Percentiles rank a stretch among this genome's conserved stretches.
Evolutionary conservation across 495 filamentous ascomycete species (phyloP).

Genomic region (Podospora australis): DNA sequence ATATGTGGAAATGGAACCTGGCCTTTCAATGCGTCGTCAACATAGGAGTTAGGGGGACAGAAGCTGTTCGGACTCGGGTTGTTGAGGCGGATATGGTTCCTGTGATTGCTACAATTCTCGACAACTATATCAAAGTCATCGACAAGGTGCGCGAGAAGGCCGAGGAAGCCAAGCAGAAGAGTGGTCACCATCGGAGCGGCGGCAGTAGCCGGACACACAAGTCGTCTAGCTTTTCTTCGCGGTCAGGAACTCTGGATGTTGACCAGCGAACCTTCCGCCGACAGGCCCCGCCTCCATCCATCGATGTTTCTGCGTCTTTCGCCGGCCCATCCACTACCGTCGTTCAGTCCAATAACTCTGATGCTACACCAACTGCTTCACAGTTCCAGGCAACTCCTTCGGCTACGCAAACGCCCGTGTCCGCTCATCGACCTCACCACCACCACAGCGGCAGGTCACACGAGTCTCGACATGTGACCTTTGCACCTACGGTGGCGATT

Average conservation of each 20-base stretch:
- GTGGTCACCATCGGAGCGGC: constrained; percentile 36
- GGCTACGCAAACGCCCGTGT: constrained; percentile 64
- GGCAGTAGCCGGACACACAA: constrained; percentile 39
- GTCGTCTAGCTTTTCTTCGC: constrained; percentile 42
- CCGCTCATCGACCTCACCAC: constrained; percentile 47
- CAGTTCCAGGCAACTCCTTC: constrained; percentile 65
- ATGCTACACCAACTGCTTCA: constrained; percentile 58
- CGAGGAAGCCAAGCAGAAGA: constrained; percentile 56
- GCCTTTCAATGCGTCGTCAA: constrained; percentile 99
- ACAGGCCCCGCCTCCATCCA: constrained; percentile 40
- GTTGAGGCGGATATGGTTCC: constrained; percentile 99
- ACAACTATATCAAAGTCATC: constrained; percentile 95
- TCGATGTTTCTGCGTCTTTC: constrained; percentile 39
- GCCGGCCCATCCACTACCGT: constrained; percentile 40
- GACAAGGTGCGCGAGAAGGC: constrained; percentile 83
- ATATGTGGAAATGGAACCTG: constrained; percentile 99
- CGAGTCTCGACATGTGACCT: constrained; percentile 42
- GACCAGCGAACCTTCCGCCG: constrained; percentile 42
- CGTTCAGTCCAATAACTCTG: constrained; percentile 27
- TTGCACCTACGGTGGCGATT: constrained; percentile 50
- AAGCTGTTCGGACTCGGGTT: constrained; percentile 84
- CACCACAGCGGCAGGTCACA: constrained; percentile 50
- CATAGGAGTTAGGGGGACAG: constrained; percentile 92
- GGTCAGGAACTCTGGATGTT: constrained; percentile 39
- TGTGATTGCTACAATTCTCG: constrained; percentile 96